A percentile compares a stretch with the other conserved stretches of the same genome.
These are phyloP conservation scores for Podospora didyma DNA, from an alignment of 495 filamentous ascomycete genomes.

Conservation along the genomic window DNA sequence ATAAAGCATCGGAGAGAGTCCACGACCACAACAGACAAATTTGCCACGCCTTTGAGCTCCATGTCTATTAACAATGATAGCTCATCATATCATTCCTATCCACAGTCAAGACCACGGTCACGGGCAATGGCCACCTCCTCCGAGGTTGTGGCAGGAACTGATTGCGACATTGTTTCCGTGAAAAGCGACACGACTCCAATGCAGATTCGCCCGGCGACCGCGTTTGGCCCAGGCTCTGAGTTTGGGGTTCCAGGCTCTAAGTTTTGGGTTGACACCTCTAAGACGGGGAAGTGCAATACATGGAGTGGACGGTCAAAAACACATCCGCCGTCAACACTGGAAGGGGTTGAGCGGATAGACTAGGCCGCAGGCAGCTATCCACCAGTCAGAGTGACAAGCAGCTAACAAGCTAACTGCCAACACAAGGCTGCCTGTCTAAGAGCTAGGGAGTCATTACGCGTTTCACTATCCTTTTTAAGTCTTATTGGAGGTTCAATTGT, in stretches of 20 bases:
- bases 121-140: background rate
- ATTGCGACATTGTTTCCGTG: slow-evolving; percentile 3
- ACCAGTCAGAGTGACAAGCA: too few relatives aligned
- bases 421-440: too few relatives aligned
- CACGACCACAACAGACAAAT: slow-evolving; percentile 15
- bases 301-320: slow-evolving; percentile 8
- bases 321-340: background rate
- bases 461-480: too few relatives aligned
- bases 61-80: slow-evolving; percentile 12
- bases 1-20: slow-evolving; percentile 8
- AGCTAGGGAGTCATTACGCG: too few relatives aligned
- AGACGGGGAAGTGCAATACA: slow-evolving; percentile 4
- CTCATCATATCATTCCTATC: slow-evolving; percentile 24
- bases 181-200: slow-evolving; percentile 7
- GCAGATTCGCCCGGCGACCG: background rate
- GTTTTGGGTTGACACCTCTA: background rate
- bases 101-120: slow-evolving; percentile 11
- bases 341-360: background rate
- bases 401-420: too few relatives aligned
- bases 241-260: background rate
- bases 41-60: slow-evolving; percentile 18
- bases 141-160: background rate
- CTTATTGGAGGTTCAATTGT: too few relatives aligned
- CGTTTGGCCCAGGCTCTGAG: background rate
- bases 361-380: too few relatives aligned